phyloP scores from a whole-genome alignment of 2,329 filamentous ascomycete species.

The Penicillium sp. region DNA sequence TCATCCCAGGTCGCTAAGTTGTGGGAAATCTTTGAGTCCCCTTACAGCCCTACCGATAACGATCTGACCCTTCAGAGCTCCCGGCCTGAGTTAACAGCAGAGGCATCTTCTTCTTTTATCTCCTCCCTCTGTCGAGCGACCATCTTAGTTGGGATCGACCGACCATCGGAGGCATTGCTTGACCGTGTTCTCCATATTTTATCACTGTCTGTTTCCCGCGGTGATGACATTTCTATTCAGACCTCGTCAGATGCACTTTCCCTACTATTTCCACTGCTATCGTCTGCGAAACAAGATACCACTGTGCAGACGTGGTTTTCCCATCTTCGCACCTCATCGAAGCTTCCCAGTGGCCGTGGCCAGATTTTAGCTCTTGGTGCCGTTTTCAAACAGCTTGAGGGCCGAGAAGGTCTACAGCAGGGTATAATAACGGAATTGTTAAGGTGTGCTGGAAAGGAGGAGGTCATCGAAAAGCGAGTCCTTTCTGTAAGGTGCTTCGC shows the following conservation, averaged over 20 bases:
- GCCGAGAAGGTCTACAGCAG: slow-evolving; percentile 23
- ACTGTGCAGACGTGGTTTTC: slow-evolving; percentile 43
- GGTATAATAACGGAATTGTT: slow-evolving; percentile 36
- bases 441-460: slow-evolving; percentile 36
- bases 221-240: slow-evolving; percentile 43
- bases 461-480: slow-evolving; percentile 44
- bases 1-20: slow-evolving; percentile 28
- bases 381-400: slow-evolving; percentile 37
- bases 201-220: slow-evolving; percentile 41
- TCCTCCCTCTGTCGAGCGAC: slow-evolving; percentile 38
- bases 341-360: slow-evolving; percentile 42
- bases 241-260: slow-evolving; percentile 42
- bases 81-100: slow-evolving; percentile 45
- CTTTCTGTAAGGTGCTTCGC: slow-evolving; percentile 42
- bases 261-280: slow-evolving; percentile 41
- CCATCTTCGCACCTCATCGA: slow-evolving; percentile 37
- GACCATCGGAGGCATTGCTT: slow-evolving; percentile 25
- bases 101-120: slow-evolving; percentile 42
- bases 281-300: slow-evolving; percentile 30
- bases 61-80: slow-evolving; percentile 41
- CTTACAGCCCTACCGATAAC: slow-evolving; percentile 35
- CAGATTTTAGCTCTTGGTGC: slow-evolving; percentile 46
- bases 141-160: slow-evolving; percentile 8
- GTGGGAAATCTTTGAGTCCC: slow-evolving; percentile 42
- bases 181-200: slow-evolving; percentile 36